Evolutionary conservation across 1,139 yeast species (phyloP), one percentile per base, ranked within the genome.

Genomic region (Kodamaea suecica): DNA sequence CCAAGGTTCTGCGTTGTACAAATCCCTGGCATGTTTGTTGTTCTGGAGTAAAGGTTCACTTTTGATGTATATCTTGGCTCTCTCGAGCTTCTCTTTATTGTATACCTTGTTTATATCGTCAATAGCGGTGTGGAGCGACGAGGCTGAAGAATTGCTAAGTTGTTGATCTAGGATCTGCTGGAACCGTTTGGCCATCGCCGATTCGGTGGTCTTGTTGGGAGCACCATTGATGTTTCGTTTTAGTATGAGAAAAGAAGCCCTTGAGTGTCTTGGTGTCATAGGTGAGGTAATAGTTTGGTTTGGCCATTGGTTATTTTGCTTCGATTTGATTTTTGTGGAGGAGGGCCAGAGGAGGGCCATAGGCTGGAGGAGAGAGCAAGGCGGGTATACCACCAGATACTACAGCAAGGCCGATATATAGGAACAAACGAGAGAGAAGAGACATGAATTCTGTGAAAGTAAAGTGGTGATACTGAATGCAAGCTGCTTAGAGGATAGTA

Each of bases 1-100:
- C 95, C 95, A 87, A 0, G 90, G 86, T 17, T 49, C 48, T 1
- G 60, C 42, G 24, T 48, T 49, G 1, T 87, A 87, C 3, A 76
- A 61, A 1, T 77, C 80, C 38, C 65, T 59, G 0, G 79, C 69
- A 27, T 74, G 79, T 37, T 72, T 74, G 33, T 76, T 69, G 41
- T 38, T 59, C 57, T 14, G 68, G 46, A 29, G 61, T 40, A 20
- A 63, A 61, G 25, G 42, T 31, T 55, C 58, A 24, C 53, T 50
- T 15, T 49, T 39, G 28, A 45, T 40, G 32, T 45, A 48, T 5
- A 37, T 43, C 9, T 44, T 35, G 3, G 50, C 49, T 23, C 34
- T 39, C 17, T 36, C 31, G 6, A 13, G 14, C 26, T 23, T 17
- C 12, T 40, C 40, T 4, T 29, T 29, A 4, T 36, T 34, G 33